phyloP scores from a whole-genome alignment of 805 yeast species.

The Candida orba region DNA sequence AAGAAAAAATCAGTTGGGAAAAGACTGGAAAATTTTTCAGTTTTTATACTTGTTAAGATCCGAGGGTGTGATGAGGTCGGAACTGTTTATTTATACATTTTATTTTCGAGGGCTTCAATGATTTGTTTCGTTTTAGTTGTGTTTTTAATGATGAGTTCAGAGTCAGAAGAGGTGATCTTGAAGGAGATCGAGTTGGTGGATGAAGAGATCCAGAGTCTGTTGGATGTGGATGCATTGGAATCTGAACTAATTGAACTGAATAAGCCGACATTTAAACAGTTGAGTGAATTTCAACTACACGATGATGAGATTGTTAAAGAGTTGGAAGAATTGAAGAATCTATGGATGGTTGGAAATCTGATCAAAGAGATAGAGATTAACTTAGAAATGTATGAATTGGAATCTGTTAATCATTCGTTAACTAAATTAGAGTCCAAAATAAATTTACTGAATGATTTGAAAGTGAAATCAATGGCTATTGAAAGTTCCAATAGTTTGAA shows the following conservation, averaged over 20 bases:
- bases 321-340: slow-evolving; percentile 15
- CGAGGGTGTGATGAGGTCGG: not conserved
- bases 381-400: slow-evolving; percentile 19
- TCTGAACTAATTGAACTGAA: slow-evolving; percentile 8
- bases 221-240: slow-evolving; percentile 6
- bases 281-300: slow-evolving; percentile 15
- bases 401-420: slow-evolving; percentile 17
- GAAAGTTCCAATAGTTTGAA: slow-evolving; percentile 6
- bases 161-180: not conserved
- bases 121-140: too few relatives aligned
- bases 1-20: slow-evolving; percentile 1
- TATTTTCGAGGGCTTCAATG: not conserved
- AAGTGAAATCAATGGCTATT: slow-evolving; percentile 1
- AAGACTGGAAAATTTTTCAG: not conserved
- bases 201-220: slow-evolving; percentile 5
- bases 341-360: slow-evolving; percentile 20
- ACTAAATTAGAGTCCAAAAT: slow-evolving; percentile 13
- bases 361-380: slow-evolving; percentile 21
- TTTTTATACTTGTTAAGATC: too few relatives aligned
- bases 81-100: not conserved
- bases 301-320: slow-evolving; percentile 15
- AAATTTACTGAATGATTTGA: slow-evolving; percentile 1
- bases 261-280: slow-evolving; percentile 9
- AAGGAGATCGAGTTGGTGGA: slow-evolving; percentile 1
- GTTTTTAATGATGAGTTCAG: too few relatives aligned